Evolutionary conservation across 257 asterid genomes (phyloP), one percentile per base, ranked within the genome.

Genomic region (Ligustrum vulgare): DNA sequence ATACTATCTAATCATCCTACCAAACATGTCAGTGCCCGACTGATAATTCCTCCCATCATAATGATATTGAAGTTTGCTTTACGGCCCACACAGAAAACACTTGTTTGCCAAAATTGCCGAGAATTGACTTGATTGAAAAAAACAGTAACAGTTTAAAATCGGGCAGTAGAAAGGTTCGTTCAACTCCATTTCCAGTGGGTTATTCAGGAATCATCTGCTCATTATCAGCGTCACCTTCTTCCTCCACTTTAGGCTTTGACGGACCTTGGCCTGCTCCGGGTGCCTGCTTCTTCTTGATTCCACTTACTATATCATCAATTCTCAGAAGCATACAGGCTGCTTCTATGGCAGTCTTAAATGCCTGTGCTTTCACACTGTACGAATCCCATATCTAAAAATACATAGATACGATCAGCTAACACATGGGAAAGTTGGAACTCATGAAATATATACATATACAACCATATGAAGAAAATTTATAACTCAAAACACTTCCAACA

Each of bases 291-390:
- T 94, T 89, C 84, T 94, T 90, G 80, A 94, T 89, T 25, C 99
- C 99, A 72, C 99, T 94, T 18, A 94, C 98, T 54, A 94, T 92
- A 72, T 94, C 99, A n/a, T 94, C 98, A 20, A 94, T 92, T 77
- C 98, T 91, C 86, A 94, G 79, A 81, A 94, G 99, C 96, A 94
- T 91, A 88, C 93, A 92, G 18, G 99, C 97, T 10, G 98, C 96
- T 89, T 94, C 99, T 36, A 94, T 94, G 62, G 98, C 99, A 0
- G 98, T 91, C 87, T 94, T 94, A 72, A 94, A 94, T 65, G 98
- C 97, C 49, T 94, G 99, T 1, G 90, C 92, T 86, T 94, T 94
- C 77, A 92, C 98, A 2, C 89, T 82, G 85, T 94, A 94, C 6
- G 99, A 89, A 86, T 94, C 99, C 99, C 98, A 94, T 72, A 91